Evolutionary conservation across 371 early-diverging fungal genomes (phyloP).

Genomic region (Saksenaea oblongispora): DNA sequence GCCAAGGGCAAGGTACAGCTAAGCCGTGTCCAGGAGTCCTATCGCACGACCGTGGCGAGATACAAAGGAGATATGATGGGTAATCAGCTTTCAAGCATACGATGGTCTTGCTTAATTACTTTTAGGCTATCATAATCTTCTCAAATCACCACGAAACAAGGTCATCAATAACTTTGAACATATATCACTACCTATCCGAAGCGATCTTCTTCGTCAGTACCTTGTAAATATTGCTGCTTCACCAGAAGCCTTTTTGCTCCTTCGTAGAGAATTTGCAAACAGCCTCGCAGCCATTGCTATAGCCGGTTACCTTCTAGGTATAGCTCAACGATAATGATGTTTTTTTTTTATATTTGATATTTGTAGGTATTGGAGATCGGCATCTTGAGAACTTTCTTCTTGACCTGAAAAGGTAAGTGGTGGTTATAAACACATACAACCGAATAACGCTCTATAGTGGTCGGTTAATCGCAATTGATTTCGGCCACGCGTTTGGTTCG

Average conservation of each 20-base stretch:
- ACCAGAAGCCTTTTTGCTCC: conserved; percentile 66
- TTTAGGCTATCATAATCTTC: conserved; percentile 55
- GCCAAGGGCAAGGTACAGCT: conserved; percentile 21
- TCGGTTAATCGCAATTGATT: conserved; percentile 67
- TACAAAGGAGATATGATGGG: conserved; percentile 49
- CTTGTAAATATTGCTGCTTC: conserved; percentile 55
- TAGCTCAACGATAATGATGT: not conserved
- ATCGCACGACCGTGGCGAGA: conserved; percentile 33
- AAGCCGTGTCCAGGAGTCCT: conserved; percentile 28
- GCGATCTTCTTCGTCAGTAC: conserved; percentile 49
- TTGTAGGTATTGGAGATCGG: conserved; percentile 67
- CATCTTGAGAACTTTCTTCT: conserved; percentile 72
- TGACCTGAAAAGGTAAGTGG: conserved; percentile 50
- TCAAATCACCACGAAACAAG: conserved; percentile 47
- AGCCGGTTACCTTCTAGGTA: conserved; percentile 66
- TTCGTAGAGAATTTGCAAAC: conserved; percentile 59
- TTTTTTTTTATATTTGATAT: not conserved
- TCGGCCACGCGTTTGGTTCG: conserved; percentile 78
- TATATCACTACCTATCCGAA: conserved; percentile 25
- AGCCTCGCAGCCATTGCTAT: conserved; percentile 64
- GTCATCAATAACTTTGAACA: conserved; percentile 46
- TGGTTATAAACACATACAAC: not conserved
- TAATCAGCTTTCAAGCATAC: conserved; percentile 7
- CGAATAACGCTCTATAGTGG: conserved; percentile 38
- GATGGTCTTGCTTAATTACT: not conserved